Evolutionary conservation across 441 rosid genomes (phyloP).

Genomic region (Adansonia gregorii): DNA sequence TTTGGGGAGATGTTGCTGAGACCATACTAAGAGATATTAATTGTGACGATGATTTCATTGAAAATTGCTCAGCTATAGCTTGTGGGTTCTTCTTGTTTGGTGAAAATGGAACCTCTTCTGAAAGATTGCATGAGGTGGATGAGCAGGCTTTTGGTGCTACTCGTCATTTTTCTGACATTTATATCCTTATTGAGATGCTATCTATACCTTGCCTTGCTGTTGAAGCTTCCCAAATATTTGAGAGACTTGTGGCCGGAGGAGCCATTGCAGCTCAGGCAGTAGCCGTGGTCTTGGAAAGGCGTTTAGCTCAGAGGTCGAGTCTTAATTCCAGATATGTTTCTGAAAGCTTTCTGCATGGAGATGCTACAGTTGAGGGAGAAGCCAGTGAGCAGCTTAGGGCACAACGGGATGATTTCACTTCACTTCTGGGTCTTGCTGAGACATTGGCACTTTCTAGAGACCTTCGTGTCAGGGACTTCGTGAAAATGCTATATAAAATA

Average conservation of each 20-base stretch:
- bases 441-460: slow-evolving; percentile 79
- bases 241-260: slow-evolving; percentile 90
- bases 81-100: slow-evolving; percentile 64
- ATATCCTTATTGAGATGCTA: slow-evolving; percentile 87
- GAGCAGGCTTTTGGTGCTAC: slow-evolving; percentile 53
- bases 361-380: slow-evolving; percentile 67
- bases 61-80: slow-evolving; percentile 53
- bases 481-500: slow-evolving; percentile 80
- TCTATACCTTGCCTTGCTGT: slow-evolving; percentile 85
- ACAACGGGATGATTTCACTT: slow-evolving; percentile 73
- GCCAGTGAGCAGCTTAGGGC: slow-evolving; percentile 62
- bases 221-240: slow-evolving; percentile 92
- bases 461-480: slow-evolving; percentile 76
- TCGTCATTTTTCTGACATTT: slow-evolving; percentile 83
- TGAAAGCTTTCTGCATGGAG: slow-evolving; percentile 57
- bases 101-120: slow-evolving; percentile 65
- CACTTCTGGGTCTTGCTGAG: slow-evolving; percentile 94
- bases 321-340: slow-evolving; percentile 53
- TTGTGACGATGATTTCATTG: slow-evolving; percentile 66
- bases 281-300: slow-evolving; percentile 85
- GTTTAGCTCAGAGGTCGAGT: slow-evolving; percentile 59
- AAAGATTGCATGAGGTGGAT: slow-evolving; percentile 55
- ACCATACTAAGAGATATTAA: slow-evolving; percentile 82
- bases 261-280: slow-evolving; percentile 73
- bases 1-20: slow-evolving; percentile 91